Conservation (phyloP, 2,329 filamentous ascomycete genomes). For the Monosporascus sp. region DNA sequence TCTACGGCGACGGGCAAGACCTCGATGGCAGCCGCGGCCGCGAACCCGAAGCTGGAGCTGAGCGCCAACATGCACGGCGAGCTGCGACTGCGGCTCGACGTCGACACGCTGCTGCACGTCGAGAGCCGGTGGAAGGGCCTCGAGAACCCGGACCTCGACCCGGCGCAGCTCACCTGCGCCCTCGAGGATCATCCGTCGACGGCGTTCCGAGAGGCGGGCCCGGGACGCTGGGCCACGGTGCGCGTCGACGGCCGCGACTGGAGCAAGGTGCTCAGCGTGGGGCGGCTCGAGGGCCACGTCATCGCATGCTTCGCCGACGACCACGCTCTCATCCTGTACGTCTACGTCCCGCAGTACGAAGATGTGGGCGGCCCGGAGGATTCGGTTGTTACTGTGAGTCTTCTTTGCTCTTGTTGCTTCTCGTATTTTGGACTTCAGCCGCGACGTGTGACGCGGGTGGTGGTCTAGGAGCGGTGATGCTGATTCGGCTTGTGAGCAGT, state of each 20-base stretch:
- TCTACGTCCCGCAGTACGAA: constrained; percentile 70
- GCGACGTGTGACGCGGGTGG: not conserved
- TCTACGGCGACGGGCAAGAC: constrained; percentile 16
- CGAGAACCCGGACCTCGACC: constrained; percentile 82
- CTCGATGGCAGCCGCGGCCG: constrained; percentile 22
- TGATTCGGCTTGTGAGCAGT: not conserved
- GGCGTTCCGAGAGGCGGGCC: constrained; percentile 67
- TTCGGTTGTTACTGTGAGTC: constrained; percentile 67
- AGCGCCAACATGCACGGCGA: constrained; percentile 93
- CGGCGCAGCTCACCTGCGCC: constrained; percentile 63
- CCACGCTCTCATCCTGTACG: constrained; percentile 76
- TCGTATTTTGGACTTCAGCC: not conserved
- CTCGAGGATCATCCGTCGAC: constrained; percentile 79
- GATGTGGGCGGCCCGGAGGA: constrained; percentile 57
- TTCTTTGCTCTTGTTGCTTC: not conserved
- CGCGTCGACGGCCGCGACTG: constrained; percentile 91
- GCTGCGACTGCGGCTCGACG: constrained; percentile 71
- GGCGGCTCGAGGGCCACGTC: constrained; percentile 79
- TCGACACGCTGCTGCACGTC: constrained; percentile 80
- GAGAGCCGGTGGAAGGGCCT: constrained; percentile 81
- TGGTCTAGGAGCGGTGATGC: not conserved
- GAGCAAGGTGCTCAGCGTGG: constrained; percentile 90
- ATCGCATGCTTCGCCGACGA: constrained; percentile 87
- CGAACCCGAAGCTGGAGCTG: constrained; percentile 69
- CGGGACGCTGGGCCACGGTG: constrained; percentile 82